phyloP scores from a whole-genome alignment of 2,329 filamentous ascomycete species.

The Fusarium floridanum region DNA sequence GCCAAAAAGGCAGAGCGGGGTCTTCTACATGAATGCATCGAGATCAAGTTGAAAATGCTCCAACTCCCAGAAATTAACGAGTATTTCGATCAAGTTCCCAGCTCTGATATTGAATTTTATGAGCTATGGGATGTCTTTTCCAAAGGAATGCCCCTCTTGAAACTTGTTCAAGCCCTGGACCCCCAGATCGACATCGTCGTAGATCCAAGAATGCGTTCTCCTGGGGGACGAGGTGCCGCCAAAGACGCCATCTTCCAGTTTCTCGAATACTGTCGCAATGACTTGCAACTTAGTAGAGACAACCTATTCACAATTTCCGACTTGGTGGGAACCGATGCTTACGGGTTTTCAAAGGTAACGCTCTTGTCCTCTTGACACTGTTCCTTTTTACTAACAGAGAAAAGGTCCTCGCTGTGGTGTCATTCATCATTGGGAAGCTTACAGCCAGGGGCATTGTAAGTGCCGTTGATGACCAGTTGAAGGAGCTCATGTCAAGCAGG shows the following conservation, averaged over 20 bases:
- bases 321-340: not conserved
- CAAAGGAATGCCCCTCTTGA: not conserved
- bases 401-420: not conserved
- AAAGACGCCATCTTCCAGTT: not conserved
- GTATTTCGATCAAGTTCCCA: not conserved
- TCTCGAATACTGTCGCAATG: not conserved
- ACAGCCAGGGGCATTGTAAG: not conserved
- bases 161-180: not conserved
- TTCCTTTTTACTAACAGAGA: not conserved
- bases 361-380: not conserved
- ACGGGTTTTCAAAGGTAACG: not conserved
- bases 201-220: not conserved
- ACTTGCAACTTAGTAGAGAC: not conserved
- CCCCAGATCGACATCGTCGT: not conserved
- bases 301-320: not conserved
- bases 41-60: slow-evolving; percentile 5
- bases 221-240: not conserved
- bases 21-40: not conserved
- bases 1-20: not conserved
- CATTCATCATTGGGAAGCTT: not conserved
- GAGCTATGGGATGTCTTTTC: not conserved
- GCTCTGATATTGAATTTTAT: not conserved
- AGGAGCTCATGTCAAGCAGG: not conserved
- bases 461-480: not conserved
- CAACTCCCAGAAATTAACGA: not conserved